Evolutionary conservation across 495 filamentous ascomycete species (phyloP), one percentile per base, ranked within the genome.

Genomic region (Penicillium bovifimosum): DNA sequence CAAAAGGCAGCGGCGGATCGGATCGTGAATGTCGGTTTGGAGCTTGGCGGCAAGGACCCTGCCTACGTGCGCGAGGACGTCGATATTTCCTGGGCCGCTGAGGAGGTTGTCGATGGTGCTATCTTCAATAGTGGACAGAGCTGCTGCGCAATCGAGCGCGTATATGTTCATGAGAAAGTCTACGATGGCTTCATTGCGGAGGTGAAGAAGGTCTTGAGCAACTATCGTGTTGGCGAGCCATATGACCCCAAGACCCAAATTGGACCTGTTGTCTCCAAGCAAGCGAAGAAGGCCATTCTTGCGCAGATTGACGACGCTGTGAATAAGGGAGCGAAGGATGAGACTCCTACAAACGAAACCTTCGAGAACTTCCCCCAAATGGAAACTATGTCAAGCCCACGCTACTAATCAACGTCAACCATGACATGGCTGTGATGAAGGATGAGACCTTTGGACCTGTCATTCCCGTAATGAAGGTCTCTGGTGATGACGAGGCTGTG

Each of bases 381-480:
- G 90, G 90, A 28, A 95, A 93, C 70, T 95, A 85, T 62, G 83
- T 96, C 41, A 82, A 81, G 55, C 91, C 91, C 17, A 92, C 89
- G 3, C 79, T 96, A 44, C 74, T 96, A 39, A 86, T 80, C 16
- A 76, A 83, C 58, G 86, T 90, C 34, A 84, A 81, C 41, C 91
- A 95, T 62, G 74, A 71, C 52, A 96, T 96, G 91, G 66, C 65
- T 7, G 80, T 95, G 34, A 95, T 96, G 90, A 89, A 69, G 26
- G 88, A 96, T 44, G 92, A 97, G 73, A 95, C 91, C 0, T 97
- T 97, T 59, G 92, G 92, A 4, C 92, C 92, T 0, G 80, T 95
- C 18, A 91, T 96, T 57, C 86, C 90, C 20, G 79, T 97, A 1
- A 91, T 90, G 86, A 90, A 86, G 63, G 91, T 96, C 48, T 79